Percentiles rank a stretch among this genome's conserved stretches.
phyloP scores from a whole-genome alignment of 75 land plant genomes.

The Sequoia sempervirens region DNA sequence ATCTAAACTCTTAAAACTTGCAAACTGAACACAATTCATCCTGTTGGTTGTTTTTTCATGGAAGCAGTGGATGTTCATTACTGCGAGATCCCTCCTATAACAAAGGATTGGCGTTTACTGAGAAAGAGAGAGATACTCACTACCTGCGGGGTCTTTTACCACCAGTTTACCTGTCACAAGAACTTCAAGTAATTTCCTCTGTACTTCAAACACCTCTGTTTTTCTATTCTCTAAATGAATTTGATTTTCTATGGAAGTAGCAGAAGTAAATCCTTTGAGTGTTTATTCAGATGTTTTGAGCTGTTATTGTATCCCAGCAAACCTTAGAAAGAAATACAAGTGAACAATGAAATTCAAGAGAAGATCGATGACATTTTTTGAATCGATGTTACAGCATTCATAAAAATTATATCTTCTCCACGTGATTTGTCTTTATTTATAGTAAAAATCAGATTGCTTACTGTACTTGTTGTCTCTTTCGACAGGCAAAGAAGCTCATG shows the following conservation, averaged over 20 bases:
- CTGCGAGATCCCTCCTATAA: slow-evolving; percentile 85
- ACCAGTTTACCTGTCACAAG: slow-evolving; percentile 60
- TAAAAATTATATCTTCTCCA: neutral
- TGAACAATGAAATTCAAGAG: neutral
- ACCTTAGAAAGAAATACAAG: neutral
- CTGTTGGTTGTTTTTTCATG: neutral
- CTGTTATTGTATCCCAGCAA: neutral
- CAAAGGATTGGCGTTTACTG: slow-evolving; percentile 87
- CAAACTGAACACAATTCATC: neutral
- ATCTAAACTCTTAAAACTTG: neutral
- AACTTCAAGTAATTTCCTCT: slow-evolving; percentile 61
- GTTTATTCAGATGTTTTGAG: neutral
- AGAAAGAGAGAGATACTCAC: slow-evolving; percentile 85
- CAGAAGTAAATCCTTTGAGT: neutral
- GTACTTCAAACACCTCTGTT: no score
- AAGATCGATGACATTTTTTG: neutral
- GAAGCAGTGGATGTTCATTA: slow-evolving; percentile 64
- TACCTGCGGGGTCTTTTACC: slow-evolving; percentile 88
- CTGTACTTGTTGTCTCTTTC: neutral
- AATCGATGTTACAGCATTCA: neutral
- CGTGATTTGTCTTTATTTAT: neutral
- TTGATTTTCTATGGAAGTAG: neutral
- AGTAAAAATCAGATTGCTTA: neutral
- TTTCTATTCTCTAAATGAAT: neutral
- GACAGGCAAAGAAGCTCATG: slow-evolving; percentile 69